A percentile compares a stretch with the other conserved stretches of the same genome.
Conservation (phyloP, 257 asterid genomes). For the Cordia subcordata region DNA sequence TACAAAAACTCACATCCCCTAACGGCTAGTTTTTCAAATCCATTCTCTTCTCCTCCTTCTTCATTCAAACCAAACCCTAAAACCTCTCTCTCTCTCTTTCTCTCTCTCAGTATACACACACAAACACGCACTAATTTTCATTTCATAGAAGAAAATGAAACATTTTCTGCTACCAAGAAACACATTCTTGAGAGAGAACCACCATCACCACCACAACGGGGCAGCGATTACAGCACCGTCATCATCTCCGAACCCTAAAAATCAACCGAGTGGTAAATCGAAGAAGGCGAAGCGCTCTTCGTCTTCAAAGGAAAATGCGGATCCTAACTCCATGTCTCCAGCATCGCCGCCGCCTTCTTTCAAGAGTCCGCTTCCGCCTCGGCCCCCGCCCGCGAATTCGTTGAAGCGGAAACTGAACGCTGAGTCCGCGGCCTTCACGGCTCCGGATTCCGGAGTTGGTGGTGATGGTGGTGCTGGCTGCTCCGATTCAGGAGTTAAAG, state of each 20-base stretch:
- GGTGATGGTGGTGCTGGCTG: constrained; percentile 21
- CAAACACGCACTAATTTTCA: not conserved
- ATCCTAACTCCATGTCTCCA: not conserved
- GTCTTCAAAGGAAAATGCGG: constrained; percentile 62
- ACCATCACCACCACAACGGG: not conserved
- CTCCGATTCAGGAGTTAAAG: constrained; percentile 82
- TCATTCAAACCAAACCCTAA: constrained; percentile 1
- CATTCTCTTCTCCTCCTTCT: not conserved
- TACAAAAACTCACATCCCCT: not conserved
- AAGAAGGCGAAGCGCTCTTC: constrained; percentile 39
- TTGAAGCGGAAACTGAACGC: constrained; percentile 71
- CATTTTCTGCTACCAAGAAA: constrained; percentile 4
- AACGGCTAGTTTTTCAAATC: not conserved
- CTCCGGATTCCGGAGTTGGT: constrained; percentile 10
- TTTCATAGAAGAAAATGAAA: not conserved
- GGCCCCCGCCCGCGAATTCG: constrained; percentile 47
- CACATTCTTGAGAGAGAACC: not conserved
- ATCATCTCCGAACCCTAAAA: not conserved
- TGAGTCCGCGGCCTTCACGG: constrained; percentile 22
- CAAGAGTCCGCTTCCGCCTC: constrained; percentile 85
- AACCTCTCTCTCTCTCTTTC: not conserved
- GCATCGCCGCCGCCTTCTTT: not conserved
- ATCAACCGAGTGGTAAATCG: not conserved
- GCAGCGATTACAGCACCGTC: not conserved
- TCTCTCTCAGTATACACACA: not conserved